Conservation (phyloP, 176 grass and related monocot genomes). For the Urochloa ruziziensis region DNA sequence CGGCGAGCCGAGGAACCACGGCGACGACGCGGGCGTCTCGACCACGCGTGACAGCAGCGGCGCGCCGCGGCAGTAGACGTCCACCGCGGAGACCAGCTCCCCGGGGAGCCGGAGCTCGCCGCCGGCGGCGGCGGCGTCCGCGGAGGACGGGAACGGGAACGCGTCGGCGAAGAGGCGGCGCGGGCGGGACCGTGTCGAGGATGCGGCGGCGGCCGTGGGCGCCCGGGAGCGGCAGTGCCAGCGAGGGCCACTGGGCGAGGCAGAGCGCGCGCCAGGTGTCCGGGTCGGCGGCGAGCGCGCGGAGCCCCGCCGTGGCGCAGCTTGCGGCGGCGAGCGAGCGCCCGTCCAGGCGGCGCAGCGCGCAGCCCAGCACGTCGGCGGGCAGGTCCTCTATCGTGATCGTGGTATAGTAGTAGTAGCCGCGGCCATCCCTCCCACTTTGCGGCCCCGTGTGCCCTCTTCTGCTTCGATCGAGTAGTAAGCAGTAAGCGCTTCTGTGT, state of each 20-base stretch:
- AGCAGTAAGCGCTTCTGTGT: no score
- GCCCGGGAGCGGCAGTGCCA: conserved; percentile 1
- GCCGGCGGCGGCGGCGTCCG: not conserved
- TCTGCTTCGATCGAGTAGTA: no score
- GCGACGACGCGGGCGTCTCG: conserved; percentile 45
- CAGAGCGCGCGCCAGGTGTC: conserved; percentile 69
- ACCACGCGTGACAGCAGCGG: conserved; percentile 56
- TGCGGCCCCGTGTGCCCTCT: not conserved
- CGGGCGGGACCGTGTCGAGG: conserved; percentile 34
- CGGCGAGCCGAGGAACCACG: conserved; percentile 63
- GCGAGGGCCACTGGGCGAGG: conserved; percentile 70
- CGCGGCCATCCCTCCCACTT: not conserved
- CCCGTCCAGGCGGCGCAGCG: conserved; percentile 57
- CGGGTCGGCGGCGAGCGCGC: conserved; percentile 43
- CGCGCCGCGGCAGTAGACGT: conserved; percentile 41
- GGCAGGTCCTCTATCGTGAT: conserved; percentile 61
- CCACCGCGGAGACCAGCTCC: conserved; percentile 65
- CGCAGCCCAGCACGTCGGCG: conserved; percentile 55
- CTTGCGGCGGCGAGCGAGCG: conserved; percentile 52
- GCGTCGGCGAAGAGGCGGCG: conserved; percentile 65
- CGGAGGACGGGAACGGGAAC: conserved; percentile 42
- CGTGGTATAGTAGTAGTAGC: not conserved
- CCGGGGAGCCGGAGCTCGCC: not conserved
- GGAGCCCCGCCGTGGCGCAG: conserved; percentile 57
- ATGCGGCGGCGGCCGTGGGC: not conserved